Evolutionary conservation across 208 protist species (phyloP).

Genomic region (Trypanosoma mega): DNA sequence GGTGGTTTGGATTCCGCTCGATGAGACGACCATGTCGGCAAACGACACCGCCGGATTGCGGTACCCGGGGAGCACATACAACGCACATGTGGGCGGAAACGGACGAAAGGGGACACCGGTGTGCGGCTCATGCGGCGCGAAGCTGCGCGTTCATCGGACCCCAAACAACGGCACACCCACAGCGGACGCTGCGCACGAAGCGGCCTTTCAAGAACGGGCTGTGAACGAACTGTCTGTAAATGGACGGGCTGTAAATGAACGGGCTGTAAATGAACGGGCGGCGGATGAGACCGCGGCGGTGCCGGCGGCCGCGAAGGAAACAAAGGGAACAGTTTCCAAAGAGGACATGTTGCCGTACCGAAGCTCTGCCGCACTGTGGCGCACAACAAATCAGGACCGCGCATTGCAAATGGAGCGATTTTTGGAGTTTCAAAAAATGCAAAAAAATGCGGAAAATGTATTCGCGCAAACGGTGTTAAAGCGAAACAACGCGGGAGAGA

Average conservation of each 20-base stretch:
- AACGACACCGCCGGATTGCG: slow-evolving; percentile 41
- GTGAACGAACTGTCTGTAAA: slow-evolving; percentile 25
- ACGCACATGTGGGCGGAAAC: slow-evolving; percentile 53
- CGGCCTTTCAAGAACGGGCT: slow-evolving; percentile 12
- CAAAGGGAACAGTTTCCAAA: not conserved
- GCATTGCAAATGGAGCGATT: slow-evolving; percentile 71
- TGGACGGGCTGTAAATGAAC: not conserved
- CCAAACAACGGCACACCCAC: not conserved
- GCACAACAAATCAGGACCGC: slow-evolving; percentile 78
- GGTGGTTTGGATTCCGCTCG: slow-evolving; percentile 63
- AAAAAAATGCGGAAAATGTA: slow-evolving; percentile 52
- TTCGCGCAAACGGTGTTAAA: slow-evolving; percentile 45
- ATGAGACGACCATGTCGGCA: not conserved
- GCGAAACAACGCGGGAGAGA: not conserved
- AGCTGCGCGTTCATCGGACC: too few relatives aligned
- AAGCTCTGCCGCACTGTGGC: slow-evolving; percentile 71
- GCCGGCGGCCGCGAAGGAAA: slow-evolving; percentile 2
- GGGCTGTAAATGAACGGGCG: not conserved
- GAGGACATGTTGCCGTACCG: slow-evolving; percentile 20
- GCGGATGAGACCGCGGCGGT: slow-evolving; percentile 9
- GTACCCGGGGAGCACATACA: slow-evolving; percentile 82
- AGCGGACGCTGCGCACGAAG: not conserved
- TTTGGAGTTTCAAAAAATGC: slow-evolving; percentile 68
- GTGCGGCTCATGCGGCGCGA: too few relatives aligned
- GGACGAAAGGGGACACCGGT: too few relatives aligned